phyloP scores from a whole-genome alignment of 2,329 filamentous ascomycete species.

The Diplodia mutila region DNA sequence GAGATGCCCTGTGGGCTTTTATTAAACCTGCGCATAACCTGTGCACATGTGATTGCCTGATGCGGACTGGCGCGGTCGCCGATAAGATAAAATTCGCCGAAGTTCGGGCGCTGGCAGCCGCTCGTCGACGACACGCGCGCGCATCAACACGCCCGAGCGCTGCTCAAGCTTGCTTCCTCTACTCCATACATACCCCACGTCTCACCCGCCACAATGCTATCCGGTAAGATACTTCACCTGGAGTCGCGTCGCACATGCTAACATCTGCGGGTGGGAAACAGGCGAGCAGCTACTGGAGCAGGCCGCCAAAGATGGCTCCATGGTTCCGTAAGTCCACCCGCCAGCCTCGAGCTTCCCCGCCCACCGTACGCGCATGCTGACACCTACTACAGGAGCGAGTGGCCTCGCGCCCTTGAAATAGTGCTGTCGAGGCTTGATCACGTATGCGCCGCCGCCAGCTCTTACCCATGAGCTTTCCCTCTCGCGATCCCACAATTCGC shows the following conservation, averaged over 20 bases:
- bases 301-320: conserved; percentile 61
- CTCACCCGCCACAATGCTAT: conserved; percentile 20
- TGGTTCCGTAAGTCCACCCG: conserved; percentile 58
- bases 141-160: conserved; percentile 19
- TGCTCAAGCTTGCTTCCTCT: background rate
- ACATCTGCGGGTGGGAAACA: background rate
- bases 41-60: background rate
- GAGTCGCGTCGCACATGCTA: background rate
- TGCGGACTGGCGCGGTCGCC: background rate
- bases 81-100: conserved; percentile 23
- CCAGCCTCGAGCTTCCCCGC: background rate
- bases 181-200: background rate
- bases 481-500: background rate
- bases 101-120: background rate
- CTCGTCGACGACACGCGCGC: conserved; percentile 20
- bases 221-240: background rate
- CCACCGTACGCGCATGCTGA: conserved; percentile 35
- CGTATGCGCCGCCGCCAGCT: conserved; percentile 43
- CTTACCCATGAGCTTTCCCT: background rate
- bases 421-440: conserved; percentile 71
- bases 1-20: conserved; percentile 1
- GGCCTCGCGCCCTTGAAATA: conserved; percentile 68
- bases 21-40: background rate
- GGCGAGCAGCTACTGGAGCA: conserved; percentile 57
- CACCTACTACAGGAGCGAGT: conserved; percentile 61